Evolutionary conservation across 1,284 basidiomycete species (phyloP).

Genomic region (Stygiomarasmius scandens): DNA sequence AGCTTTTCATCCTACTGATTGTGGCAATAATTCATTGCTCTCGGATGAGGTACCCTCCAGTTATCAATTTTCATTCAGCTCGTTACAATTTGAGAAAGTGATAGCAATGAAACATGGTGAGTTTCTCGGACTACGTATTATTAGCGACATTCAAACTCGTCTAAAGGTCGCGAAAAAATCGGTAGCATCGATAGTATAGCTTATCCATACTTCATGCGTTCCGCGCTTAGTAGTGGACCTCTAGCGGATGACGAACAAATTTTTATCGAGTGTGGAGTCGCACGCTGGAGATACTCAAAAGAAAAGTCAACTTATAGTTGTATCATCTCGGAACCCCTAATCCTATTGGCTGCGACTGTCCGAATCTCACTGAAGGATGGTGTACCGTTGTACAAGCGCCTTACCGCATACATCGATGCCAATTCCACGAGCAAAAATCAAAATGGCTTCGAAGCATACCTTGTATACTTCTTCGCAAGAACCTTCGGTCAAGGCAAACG

Average conservation of each 20-base stretch:
- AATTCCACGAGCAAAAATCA: slow-evolving; percentile 1
- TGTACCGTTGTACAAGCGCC: background rate
- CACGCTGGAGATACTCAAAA: too few species aligned
- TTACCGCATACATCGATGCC: background rate
- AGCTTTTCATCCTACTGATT: slow-evolving; percentile 2
- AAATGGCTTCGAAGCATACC: slow-evolving; percentile 6
- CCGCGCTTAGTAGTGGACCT: too few species aligned
- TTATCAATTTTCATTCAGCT: background rate
- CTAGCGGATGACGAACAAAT: too few species aligned
- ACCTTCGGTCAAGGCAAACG: background rate
- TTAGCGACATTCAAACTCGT: too few species aligned
- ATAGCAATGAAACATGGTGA: background rate
- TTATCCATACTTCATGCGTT: too few species aligned
- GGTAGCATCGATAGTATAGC: too few species aligned
- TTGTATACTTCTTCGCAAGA: slow-evolving; percentile 1
- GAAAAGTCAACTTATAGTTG: too few species aligned
- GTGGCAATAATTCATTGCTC: too few species aligned
- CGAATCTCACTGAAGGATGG: background rate
- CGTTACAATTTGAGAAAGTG: background rate
- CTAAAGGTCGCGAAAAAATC: too few species aligned
- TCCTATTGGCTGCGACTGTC: slow-evolving; percentile 1
- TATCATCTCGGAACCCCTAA: slow-evolving; percentile 5
- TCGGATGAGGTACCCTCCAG: too few species aligned
- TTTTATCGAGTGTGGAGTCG: background rate
- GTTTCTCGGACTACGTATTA: too few species aligned